Conservation (phyloP, 257 asterid genomes). For the Solanum chiquidenum region DNA sequence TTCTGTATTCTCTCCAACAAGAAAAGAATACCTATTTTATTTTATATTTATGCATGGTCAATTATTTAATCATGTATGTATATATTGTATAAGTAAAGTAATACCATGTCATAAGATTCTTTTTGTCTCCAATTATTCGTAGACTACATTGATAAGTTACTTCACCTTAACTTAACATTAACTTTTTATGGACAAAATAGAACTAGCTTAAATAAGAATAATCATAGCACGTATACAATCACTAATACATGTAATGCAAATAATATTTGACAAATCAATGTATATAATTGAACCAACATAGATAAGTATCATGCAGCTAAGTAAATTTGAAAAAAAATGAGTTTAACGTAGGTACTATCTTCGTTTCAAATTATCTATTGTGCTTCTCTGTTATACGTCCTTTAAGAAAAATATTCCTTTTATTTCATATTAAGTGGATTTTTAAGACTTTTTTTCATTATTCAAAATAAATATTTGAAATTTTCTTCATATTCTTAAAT, state of each 20-base stretch:
- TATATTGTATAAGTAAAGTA: not conserved
- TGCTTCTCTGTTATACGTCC: not conserved
- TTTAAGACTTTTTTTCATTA: no score
- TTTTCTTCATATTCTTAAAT: no score
- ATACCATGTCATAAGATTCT: not conserved
- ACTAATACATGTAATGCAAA: not conserved
- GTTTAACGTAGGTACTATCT: not conserved
- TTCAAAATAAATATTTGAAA: no score
- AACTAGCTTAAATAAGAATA: not conserved
- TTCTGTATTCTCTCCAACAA: not conserved
- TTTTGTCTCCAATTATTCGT: not conserved
- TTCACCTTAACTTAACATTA: not conserved
- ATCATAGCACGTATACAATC: not conserved
- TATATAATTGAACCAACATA: not conserved
- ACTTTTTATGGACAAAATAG: not conserved
- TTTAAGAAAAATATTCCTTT: no score
- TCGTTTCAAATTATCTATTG: no score
- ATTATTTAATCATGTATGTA: not conserved
- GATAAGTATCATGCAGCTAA: not conserved
- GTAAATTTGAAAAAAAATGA: not conserved
- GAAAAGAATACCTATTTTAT: not conserved
- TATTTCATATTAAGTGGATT: no score
- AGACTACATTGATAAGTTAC: not conserved
- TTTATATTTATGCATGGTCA: not conserved
- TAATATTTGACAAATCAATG: not conserved